Conservation (phyloP, 1,284 basidiomycete species). For the Fomitopsis palustris region DNA sequence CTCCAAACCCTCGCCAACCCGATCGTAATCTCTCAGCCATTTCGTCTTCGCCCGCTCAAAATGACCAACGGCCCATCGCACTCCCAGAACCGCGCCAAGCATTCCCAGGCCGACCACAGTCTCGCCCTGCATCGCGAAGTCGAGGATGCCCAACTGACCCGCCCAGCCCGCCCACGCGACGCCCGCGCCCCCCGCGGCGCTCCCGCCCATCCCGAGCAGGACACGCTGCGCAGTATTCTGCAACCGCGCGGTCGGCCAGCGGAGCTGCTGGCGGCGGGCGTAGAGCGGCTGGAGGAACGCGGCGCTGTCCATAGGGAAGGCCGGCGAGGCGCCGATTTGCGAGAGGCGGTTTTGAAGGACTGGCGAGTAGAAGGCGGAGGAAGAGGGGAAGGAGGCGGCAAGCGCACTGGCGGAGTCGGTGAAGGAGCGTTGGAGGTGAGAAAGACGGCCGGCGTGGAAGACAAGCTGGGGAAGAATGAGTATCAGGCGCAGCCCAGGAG, state of each 20-base stretch:
- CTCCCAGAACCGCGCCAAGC: slow-evolving; percentile 46
- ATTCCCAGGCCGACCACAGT: slow-evolving; percentile 63
- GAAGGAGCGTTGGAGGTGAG: slow-evolving; percentile 48
- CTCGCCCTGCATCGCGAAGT: slow-evolving; percentile 42
- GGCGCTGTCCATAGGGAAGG: slow-evolving; percentile 45
- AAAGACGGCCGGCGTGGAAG: slow-evolving; percentile 66
- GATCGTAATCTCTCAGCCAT: slow-evolving; percentile 74
- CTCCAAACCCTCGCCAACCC: slow-evolving; percentile 67
- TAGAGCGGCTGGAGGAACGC: slow-evolving; percentile 56
- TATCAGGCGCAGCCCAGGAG: neutral
- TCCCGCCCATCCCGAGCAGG: slow-evolving; percentile 50
- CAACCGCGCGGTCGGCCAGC: slow-evolving; percentile 57
- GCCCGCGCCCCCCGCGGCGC: slow-evolving; percentile 39
- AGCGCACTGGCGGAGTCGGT: slow-evolving; percentile 41
- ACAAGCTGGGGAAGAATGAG: slow-evolving; percentile 46
- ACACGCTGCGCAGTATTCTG: slow-evolving; percentile 67
- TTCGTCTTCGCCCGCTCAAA: slow-evolving; percentile 70
- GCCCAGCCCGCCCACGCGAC: slow-evolving; percentile 49
- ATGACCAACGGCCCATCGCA: slow-evolving; percentile 65
- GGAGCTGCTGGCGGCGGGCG: slow-evolving; percentile 55
- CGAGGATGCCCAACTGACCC: slow-evolving; percentile 44
- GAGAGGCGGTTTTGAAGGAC: slow-evolving; percentile 67
- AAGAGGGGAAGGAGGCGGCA: slow-evolving; percentile 34
- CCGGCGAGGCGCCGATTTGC: slow-evolving; percentile 48
- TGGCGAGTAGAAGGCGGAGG: slow-evolving; percentile 52